phyloP scores from a whole-genome alignment of 768 basidiomycete species.

The Lactarius evosmus region DNA sequence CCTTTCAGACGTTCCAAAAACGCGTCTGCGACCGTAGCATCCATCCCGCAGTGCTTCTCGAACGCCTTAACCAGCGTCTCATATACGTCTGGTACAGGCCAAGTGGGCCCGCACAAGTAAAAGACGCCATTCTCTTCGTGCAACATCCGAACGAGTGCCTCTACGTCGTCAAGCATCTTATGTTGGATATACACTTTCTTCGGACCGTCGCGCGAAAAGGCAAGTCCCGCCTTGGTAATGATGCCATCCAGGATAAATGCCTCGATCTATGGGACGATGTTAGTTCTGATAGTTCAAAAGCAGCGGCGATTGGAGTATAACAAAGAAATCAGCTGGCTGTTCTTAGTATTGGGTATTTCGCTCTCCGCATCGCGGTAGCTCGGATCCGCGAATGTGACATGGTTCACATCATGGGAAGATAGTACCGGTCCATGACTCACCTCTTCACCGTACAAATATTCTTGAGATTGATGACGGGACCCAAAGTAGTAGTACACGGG shows the following conservation, averaged over 20 bases:
- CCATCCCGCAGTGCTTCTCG: slow-evolving; percentile 63
- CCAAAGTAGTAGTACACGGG: slow-evolving; percentile 99
- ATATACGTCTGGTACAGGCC: slow-evolving; percentile 99
- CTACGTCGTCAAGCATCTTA: slow-evolving; percentile 92
- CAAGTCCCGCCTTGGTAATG: slow-evolving; percentile 87
- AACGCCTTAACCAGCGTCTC: slow-evolving; percentile 86
- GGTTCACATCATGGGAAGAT: slow-evolving; percentile 23
- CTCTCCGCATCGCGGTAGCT: slow-evolving; percentile 26
- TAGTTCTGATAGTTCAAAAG: slow-evolving; percentile 3
- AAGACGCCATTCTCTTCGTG: slow-evolving; percentile 76
- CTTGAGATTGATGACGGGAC: slow-evolving; percentile 90
- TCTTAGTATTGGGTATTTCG: slow-evolving; percentile 21
- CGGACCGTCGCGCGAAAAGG: slow-evolving; percentile 91
- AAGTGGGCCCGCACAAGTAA: slow-evolving; percentile 96
- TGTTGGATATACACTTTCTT: slow-evolving; percentile 98
- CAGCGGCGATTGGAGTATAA: background rate
- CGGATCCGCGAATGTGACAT: slow-evolving; percentile 19
- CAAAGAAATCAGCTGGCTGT: slow-evolving; percentile 26
- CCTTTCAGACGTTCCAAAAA: slow-evolving; percentile 91
- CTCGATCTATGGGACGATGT: slow-evolving; percentile 52
- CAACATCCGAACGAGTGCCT: slow-evolving; percentile 70
- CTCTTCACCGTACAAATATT: slow-evolving; percentile 95
- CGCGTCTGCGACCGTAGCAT: slow-evolving; percentile 63
- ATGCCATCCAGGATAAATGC: slow-evolving; percentile 83
- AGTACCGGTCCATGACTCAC: slow-evolving; percentile 10